A percentile compares a stretch with the other conserved stretches of the same genome.
phyloP scores from a whole-genome alignment of 192 early-diverging fungal species.

The Umbelopsis sp. region DNA sequence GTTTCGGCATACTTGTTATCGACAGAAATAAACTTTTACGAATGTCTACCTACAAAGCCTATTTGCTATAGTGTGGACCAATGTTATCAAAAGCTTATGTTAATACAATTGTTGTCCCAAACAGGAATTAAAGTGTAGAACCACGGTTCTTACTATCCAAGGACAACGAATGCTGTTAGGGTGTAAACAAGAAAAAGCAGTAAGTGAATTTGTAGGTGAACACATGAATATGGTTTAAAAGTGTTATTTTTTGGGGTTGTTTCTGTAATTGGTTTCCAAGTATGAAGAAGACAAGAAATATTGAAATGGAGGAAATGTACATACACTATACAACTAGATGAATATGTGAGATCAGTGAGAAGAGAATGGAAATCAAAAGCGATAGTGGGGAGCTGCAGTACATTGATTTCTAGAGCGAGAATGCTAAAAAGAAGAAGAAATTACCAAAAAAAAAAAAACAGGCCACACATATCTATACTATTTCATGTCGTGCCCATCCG shows the following conservation, averaged over 20 bases:
- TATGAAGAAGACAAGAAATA: background rate
- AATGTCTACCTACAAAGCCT: too few relatives aligned
- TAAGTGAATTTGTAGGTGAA: too few relatives aligned
- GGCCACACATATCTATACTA: background rate
- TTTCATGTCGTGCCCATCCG: conserved; percentile 36
- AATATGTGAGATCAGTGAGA: background rate
- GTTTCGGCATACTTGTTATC: too few relatives aligned
- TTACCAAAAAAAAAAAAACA: background rate
- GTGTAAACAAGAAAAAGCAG: too few relatives aligned
- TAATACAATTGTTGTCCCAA: too few relatives aligned
- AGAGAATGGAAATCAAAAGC: background rate
- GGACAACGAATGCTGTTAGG: too few relatives aligned
- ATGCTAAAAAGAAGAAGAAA: background rate
- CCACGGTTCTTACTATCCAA: too few relatives aligned
- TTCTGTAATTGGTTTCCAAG: background rate
- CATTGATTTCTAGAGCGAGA: background rate
- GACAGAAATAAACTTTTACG: too few relatives aligned
- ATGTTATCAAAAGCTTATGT: too few relatives aligned
- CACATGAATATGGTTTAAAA: too few relatives aligned
- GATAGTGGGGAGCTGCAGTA: background rate
- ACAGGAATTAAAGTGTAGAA: too few relatives aligned
- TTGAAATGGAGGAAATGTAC: background rate
- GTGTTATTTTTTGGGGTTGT: background rate
- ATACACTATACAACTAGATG: background rate
- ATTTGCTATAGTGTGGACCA: too few relatives aligned